A percentile compares a stretch with the other conserved stretches of the same genome.
phyloP scores from a whole-genome alignment of 768 basidiomycete genomes.

The Naganishia antarctica region DNA sequence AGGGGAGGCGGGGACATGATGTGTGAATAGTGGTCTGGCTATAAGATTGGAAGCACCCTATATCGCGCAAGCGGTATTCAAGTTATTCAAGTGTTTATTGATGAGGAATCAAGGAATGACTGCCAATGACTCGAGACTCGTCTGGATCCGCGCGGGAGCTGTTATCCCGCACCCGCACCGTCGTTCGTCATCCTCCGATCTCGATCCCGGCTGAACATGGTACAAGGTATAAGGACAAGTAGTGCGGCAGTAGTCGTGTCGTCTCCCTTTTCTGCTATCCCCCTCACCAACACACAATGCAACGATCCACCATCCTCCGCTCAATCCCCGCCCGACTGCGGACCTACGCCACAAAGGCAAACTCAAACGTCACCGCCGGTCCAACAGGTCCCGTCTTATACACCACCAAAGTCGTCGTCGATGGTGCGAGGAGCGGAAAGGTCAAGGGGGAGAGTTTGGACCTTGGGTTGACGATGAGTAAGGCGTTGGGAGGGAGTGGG shows the following conservation, averaged over 20 bases:
- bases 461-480: conserved; percentile 13
- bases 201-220: no score
- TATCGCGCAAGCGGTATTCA: no score
- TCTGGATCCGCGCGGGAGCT: no score
- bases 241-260: no score
- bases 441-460: conserved; percentile 21
- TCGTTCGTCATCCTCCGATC: no score
- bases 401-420: conserved; percentile 12
- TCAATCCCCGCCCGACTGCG: not conserved
- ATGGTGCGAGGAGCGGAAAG: conserved; percentile 9
- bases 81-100: no score
- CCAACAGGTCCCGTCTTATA: conserved; percentile 1
- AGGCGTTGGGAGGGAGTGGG: conserved; percentile 5
- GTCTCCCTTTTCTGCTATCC: no score
- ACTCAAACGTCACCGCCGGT: conserved; percentile 7
- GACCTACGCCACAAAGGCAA: conserved; percentile 2
- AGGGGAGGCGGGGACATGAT: not conserved
- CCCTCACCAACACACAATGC: not conserved
- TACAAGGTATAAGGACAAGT: no score
- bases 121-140: no score
- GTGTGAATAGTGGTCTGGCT: not conserved
- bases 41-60: no score
- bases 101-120: no score
- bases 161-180: no score
- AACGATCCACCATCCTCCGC: conserved; percentile 8